A percentile compares a stretch with the other conserved stretches of the same genome.
phyloP scores from a whole-genome alignment of 2,329 filamentous ascomycete species.

The Mycosphaerella arachidis region DNA sequence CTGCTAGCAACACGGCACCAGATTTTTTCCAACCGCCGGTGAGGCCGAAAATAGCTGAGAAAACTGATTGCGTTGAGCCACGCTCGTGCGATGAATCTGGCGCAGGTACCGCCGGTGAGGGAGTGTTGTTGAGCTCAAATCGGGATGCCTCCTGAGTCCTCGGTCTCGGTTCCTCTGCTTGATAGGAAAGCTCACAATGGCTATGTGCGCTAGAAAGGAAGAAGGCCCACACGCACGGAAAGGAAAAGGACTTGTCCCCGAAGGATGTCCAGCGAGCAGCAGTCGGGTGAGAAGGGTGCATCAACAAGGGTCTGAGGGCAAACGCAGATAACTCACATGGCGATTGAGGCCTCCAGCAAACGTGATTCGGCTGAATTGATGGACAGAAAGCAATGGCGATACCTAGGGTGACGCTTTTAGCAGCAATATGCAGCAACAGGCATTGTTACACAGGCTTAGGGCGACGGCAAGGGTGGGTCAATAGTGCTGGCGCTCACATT shows the following conservation, averaged over 20 bases:
- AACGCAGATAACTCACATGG: not conserved
- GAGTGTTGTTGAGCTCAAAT: not conserved
- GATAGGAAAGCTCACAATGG: not conserved
- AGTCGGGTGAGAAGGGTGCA: not conserved
- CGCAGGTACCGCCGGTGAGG: not conserved
- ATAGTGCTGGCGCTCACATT: conserved; percentile 2
- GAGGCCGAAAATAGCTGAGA: not conserved
- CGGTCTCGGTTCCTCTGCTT: not conserved
- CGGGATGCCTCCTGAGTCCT: not conserved
- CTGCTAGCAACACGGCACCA: not conserved
- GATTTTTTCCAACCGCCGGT: not conserved
- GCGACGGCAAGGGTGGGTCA: not conserved
- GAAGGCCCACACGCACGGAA: not conserved
- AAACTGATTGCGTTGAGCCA: not conserved
- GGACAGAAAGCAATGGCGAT: not conserved
- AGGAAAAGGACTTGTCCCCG: not conserved
- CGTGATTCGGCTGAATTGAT: not conserved
- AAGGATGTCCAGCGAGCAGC: not conserved
- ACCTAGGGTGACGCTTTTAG: not conserved
- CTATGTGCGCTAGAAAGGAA: not conserved
- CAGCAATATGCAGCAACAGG: not conserved
- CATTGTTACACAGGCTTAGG: not conserved
- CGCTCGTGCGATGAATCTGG: not conserved
- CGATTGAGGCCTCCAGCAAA: not conserved
- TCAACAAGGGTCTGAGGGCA: not conserved